A percentile compares a stretch with the other conserved stretches of the same genome.
phyloP scores from a whole-genome alignment of 768 basidiomycete genomes.

The Xerocomus potaroensis region DNA sequence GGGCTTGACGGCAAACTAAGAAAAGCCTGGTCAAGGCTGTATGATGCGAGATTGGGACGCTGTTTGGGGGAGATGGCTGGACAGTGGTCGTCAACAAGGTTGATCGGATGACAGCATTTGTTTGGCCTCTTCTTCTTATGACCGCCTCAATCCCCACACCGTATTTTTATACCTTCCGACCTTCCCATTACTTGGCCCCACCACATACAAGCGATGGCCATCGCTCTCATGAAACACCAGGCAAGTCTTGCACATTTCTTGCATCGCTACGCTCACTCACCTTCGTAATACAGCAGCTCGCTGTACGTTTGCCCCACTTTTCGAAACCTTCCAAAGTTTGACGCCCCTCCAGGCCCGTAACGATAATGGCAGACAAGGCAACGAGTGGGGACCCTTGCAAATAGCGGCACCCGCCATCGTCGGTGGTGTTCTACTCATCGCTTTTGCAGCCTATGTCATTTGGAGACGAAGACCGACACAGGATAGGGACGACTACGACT shows the following conservation, averaged over 20 bases:
- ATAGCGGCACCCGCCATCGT: slow-evolving; percentile 34
- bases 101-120: slow-evolving; percentile 19
- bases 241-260: slow-evolving; percentile 3
- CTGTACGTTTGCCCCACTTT: slow-evolving; percentile 12
- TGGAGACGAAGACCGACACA: slow-evolving; percentile 19
- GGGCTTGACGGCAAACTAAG: too few relatives aligned
- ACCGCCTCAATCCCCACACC: slow-evolving; percentile 9
- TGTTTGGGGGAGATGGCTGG: background rate
- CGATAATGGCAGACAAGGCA: background rate
- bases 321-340: background rate
- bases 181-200: background rate
- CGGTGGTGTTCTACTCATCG: slow-evolving; percentile 26
- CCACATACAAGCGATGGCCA: slow-evolving; percentile 21
- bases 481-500: slow-evolving; percentile 5
- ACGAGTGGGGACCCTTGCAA: slow-evolving; percentile 27
- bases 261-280: background rate
- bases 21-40: too few relatives aligned
- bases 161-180: slow-evolving; percentile 12
- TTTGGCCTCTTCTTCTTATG: slow-evolving; percentile 16
- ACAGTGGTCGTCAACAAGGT: background rate
- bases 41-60: background rate
- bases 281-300: slow-evolving; percentile 13
- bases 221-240: slow-evolving; percentile 8
- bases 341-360: slow-evolving; percentile 15
- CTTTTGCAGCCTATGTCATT: slow-evolving; percentile 20